Conservation (phyloP, 148 eudicot species). For the Silene uniflora region DNA sequence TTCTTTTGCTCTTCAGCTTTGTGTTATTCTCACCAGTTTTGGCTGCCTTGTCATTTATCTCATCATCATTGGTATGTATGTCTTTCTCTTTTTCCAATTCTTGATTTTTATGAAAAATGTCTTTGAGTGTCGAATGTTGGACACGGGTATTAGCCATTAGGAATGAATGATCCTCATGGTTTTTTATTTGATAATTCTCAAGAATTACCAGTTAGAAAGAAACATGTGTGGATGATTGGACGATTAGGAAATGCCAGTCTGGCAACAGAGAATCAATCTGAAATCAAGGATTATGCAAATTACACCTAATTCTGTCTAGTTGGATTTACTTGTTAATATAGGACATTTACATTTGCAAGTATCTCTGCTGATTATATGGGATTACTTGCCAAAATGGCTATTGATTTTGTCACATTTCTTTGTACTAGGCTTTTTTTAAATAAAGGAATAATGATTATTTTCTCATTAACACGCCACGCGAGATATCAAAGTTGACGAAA, state of each 20-base stretch:
- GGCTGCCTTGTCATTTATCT: slow-evolving; percentile 71
- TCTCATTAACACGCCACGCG: too few relatives aligned
- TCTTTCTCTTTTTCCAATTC: neutral
- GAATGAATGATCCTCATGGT: neutral
- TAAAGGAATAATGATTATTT: too few relatives aligned
- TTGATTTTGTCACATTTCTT: neutral
- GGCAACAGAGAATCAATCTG: neutral
- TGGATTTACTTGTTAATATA: neutral
- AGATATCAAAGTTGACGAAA: too few relatives aligned
- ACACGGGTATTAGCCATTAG: neutral
- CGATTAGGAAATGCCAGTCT: neutral
- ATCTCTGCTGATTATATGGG: neutral
- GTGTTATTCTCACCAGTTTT: slow-evolving; percentile 63
- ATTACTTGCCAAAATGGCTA: slow-evolving; percentile 6
- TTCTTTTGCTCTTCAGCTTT: slow-evolving; percentile 58
- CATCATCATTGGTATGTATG: slow-evolving; percentile 64
- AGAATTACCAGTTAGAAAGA: too few relatives aligned
- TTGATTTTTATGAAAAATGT: neutral
- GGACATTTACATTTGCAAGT: slow-evolving; percentile 1
- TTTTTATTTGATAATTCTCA: too few relatives aligned
- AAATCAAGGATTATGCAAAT: neutral
- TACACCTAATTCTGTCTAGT: slow-evolving; percentile 2
- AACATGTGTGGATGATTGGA: too few relatives aligned
- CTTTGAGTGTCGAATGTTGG: too few relatives aligned
- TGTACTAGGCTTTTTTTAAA: too few relatives aligned